Evolutionary conservation across 345 rosid species (phyloP).

Genomic region (Hibiscus trionum): DNA sequence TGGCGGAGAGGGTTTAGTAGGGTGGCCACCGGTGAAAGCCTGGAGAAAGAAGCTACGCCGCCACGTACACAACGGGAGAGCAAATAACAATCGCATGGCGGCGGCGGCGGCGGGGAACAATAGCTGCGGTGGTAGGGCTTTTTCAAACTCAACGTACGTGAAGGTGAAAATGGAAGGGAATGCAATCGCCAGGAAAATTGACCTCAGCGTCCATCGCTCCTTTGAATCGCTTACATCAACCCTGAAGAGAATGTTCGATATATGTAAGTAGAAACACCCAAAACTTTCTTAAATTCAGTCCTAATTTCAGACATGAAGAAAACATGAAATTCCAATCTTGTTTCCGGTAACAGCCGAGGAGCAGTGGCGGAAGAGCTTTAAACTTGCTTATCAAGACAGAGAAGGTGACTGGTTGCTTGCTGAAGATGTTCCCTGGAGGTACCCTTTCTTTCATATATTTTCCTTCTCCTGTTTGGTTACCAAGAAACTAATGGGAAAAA

Average conservation of each 20-base stretch:
- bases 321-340: neutral
- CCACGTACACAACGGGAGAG: neutral
- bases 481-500: neutral
- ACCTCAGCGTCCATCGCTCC: neutral
- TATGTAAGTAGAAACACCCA: neutral
- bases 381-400: constrained; percentile 3
- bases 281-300: neutral
- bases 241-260: neutral
- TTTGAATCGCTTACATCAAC: constrained; percentile 7
- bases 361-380: neutral
- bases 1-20: constrained; percentile 5
- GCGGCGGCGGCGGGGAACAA: neutral
- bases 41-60: constrained; percentile 7
- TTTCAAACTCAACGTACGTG: constrained; percentile 1
- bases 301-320: no score
- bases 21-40: constrained; percentile 10
- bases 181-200: constrained; percentile 5
- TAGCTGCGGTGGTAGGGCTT: neutral
- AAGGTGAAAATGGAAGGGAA: constrained; percentile 8
- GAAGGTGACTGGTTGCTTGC: constrained; percentile 13
- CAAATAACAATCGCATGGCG: neutral
- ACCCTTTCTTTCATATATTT: neutral
- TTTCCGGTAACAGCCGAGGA: neutral
- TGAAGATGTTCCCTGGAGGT: constrained; percentile 11
- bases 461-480: neutral